Evolutionary conservation across 2,329 filamentous ascomycete species (phyloP).

Genomic region (Ophiostoma tasmaniense): DNA sequence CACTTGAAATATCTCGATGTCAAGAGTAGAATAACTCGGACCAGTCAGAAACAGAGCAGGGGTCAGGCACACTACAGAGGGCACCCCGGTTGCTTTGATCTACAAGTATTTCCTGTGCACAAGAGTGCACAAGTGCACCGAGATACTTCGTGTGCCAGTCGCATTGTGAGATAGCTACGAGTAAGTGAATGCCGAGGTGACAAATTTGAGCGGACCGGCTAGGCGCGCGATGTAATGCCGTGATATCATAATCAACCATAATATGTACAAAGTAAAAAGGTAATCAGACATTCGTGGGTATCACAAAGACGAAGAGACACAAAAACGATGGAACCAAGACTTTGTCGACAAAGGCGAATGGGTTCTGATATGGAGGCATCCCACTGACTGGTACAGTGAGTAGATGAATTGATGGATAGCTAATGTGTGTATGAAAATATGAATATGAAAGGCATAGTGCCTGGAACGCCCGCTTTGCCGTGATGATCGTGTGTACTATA

Average conservation of each 20-base stretch:
- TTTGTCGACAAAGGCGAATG: neutral
- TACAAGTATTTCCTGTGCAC: neutral
- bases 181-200: neutral
- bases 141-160: neutral
- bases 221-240: neutral
- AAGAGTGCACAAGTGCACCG: neutral
- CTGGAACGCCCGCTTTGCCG: neutral
- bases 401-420: neutral
- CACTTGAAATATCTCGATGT: neutral
- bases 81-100: neutral
- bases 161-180: neutral
- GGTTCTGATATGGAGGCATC: neutral
- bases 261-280: neutral
- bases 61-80: neutral
- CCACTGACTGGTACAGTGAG: neutral
- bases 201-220: neutral
- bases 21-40: neutral
- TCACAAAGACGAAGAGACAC: neutral
- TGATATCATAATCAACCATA: neutral
- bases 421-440: neutral
- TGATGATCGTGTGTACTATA: neutral
- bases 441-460: neutral
- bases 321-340: neutral
- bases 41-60: neutral
- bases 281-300: neutral